Evolutionary conservation across 805 yeast genomes (phyloP), one percentile per base, ranked within the genome.

Genomic region (Jamesozyma lodderae): DNA sequence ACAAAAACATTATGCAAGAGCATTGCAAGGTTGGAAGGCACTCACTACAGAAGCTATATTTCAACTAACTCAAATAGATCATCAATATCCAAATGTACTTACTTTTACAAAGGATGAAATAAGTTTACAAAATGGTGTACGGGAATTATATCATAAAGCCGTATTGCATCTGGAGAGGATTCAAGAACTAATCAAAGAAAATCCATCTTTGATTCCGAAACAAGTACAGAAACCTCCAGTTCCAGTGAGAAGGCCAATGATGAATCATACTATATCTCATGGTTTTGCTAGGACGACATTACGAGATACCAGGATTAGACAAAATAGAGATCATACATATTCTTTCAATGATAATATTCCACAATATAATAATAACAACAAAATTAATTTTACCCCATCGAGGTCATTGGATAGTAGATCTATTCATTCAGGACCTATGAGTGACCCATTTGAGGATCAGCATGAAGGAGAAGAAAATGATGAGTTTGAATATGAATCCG

Each of bases 11-110:
- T 56, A 67, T 32, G 71, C 67, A 35, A 74, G 70, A 14, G 81
- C 87, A 2, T 59, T 79, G 16, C 73, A 71, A 42, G 88, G 88
- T 2, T 81, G 90, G 88, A 80, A 77, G 46, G 65, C 77, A 2
- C 59, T 82, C n/a, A 84, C 78, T 44, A 75, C 82, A 2, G 70
- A 73, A 34, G 66, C 78, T 2, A 65, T 75, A 34, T 73, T 65
- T 52, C 74, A 74, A 47, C 59, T 79, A 31, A 83, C 78, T 16
- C 42, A 55, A 38, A 47, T 81, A 47, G 69, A 79, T 51, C 61
- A 72, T 37, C 56, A 57, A 42, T 55, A 53, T 51, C 52, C 53
- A 22, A 43, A 59, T 47, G 43, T 49, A 37, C 40, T 44, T 41
- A 45, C 43, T 37, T 73, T 49, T 40, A 50, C 71, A 0, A 66